phyloP scores from a whole-genome alignment of 495 filamentous ascomycete genomes.

The Penicillium bialowiezense region DNA sequence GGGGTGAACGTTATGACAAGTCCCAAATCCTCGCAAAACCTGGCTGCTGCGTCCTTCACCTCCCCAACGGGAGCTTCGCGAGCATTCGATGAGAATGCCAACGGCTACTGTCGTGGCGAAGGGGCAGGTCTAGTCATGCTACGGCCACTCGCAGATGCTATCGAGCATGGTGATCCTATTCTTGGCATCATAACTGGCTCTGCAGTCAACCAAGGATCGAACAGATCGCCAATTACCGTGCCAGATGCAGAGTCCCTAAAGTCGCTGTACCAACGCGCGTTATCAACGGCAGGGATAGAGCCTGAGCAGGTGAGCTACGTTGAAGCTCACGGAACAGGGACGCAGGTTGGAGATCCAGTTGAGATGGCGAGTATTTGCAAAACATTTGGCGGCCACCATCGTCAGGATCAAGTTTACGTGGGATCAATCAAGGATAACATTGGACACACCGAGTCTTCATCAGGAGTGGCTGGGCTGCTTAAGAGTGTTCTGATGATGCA shows the following conservation, averaged over 20 bases:
- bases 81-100: conserved; percentile 65
- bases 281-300: conserved; percentile 6
- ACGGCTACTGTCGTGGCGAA: conserved; percentile 69
- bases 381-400: conserved; percentile 26
- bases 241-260: conserved; percentile 26
- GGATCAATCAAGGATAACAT: conserved; percentile 43
- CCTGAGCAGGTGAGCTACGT: conserved; percentile 22
- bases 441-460: conserved; percentile 42
- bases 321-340: conserved; percentile 32
- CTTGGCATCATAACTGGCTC: conserved; percentile 50
- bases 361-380: conserved; percentile 31
- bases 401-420: conserved; percentile 8
- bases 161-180: conserved; percentile 57
- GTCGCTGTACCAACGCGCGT: conserved; percentile 18
- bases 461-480: conserved; percentile 37
- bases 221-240: conserved; percentile 31
- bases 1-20: conserved; percentile 33
- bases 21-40: conserved; percentile 16
- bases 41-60: conserved; percentile 22
- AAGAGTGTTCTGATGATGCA: conserved; percentile 45
- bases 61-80: conserved; percentile 28
- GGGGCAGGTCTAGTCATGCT: conserved; percentile 59
- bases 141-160: conserved; percentile 58
- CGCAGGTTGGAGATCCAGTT: conserved; percentile 41
- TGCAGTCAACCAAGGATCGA: conserved; percentile 27